Evolutionary conservation across 306 rosid genomes (phyloP), one percentile per base, ranked within the genome.

Genomic region (Adenanthera pavonina): DNA sequence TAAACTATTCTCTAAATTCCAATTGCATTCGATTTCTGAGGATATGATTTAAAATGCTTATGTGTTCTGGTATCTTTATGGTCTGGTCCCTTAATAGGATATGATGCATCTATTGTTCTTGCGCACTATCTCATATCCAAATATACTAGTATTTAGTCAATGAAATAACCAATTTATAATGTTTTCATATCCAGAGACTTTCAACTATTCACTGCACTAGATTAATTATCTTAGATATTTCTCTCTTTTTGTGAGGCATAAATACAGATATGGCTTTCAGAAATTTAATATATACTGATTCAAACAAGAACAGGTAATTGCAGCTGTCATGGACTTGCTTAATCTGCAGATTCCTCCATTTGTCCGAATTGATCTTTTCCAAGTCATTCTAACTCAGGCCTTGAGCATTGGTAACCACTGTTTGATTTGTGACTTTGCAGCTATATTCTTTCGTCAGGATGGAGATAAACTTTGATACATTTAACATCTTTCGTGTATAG

Each of bases 301-400:
- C 76, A 65, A 74, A 73, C 33, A 69, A 75, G 78, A 80, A 82
- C 92, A 95, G 99, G 98, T 93, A 79, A 84, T 93, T 83, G 85
- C 96, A n/a, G 97, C 96, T 69, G 87, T 89, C 75, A 86, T 95
- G 96, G 92, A 90, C 77, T 80, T 77, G 66, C 97, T 95, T 75
- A 88, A 88, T 78, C 59, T 83, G 85, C 92, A 87, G 87, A 95
- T 95, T 88, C 92, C 96, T 85, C 97, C 98, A 36, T 93, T 89
- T 87, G 85, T 95, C 76, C 85, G 99, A 90, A 87, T 95, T 65
- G 99, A 95, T 92, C 91, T 90, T 85, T 90, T 95, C 86, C 94
- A 95, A 87, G 88, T 92, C 86, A 79, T 92, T 85, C 78, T 95
- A 59, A 82, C 87, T 83, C 96, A 90, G 78, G 88, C 88, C 85